Evolutionary conservation across 805 yeast genomes (phyloP), one percentile per base, ranked within the genome.

Genomic region (Yarrowia sp.): DNA sequence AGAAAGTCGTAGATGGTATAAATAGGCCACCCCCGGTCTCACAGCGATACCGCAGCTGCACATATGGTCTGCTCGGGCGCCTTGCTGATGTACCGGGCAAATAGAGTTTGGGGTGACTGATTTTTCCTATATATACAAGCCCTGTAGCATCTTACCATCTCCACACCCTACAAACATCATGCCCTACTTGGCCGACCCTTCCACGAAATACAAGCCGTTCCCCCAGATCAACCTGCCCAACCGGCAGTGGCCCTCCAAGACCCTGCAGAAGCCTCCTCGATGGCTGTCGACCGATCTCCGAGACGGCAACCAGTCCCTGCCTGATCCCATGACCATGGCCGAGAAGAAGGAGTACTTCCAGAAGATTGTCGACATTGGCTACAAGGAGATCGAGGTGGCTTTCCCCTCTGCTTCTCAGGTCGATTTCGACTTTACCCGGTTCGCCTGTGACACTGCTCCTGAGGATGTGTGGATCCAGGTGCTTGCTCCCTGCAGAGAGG

Each of bases 231-330:
- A 84, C 48, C 76, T 89, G 67, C 84, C 86, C 2, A 79, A 85
- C 67, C 82, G 95, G 65, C 81, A 82, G 67, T 89, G 96, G 96
- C 96, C 96, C 0, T 72, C 79, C 41, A 80, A 80, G 66, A 75
- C 81, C 14, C 73, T 89, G 65, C 78, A 77, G 60, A 83, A 83
- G 72, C 83, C 92, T 3, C 96, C 96, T 18, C 79, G 95, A 69
- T 89, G 95, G 95, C 78, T 89, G 53, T 86, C 92, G 18, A 89
- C 96, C 3, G 96, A 89, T 72, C 80, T 89, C 67, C 82, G 96
- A 71, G 96, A 89, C 73, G 96, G 96, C 36, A 89, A 89, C 75
- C 95, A 89, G 77, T 86, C 92, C 6, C 80, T 89, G 69, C 93
- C 95, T 0, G 95, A 89, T 72, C 96, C 95, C 64, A 89, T 89